Base-by-base conservation (phyloP, 2,329 filamentous ascomycete genomes). In the Ophiostoma perfectum region DNA sequence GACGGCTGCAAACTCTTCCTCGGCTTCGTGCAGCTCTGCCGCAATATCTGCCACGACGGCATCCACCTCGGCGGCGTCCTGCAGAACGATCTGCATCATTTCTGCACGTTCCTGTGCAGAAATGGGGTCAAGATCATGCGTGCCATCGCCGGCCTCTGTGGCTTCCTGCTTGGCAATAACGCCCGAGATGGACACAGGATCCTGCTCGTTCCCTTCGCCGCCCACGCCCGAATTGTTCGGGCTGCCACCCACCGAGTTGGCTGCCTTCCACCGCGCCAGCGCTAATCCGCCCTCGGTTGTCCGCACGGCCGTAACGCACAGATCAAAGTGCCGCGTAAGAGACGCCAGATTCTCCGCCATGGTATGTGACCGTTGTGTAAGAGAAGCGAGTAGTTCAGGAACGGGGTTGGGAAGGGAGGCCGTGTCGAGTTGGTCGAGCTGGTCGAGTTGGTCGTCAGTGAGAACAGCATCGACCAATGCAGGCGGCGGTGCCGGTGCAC, bases 281-380 rank as follows among this genome's bases (percentile, higher is more conserved):
- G 87, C 89, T 12, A 88, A 87, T 5, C 89, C 90, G 42, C 90
- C 90, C 79, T 97, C 93, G 3, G 93, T 97, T 66, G 94, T 92
- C 70, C 93, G 91, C 60, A 97, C 89, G 0, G 94, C 94, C 0
- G 90, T 94, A 14, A 96, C 91, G 77, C 94, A 97, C 72, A 96
- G 86, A 77, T 98, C 94, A 76, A 97, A 97, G 78, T 98, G 94
- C 39, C 85, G 86, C 7, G 92, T 93, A 4, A 98, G 81, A 0
- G 90, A 92, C 68, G 92, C 86, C 1, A 98, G 85, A 5, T 92
- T 84, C 69, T 89, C 84, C 5, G 93, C 94, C 88, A 96, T 94
- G 73, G 89, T 87, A 71, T 91, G 88, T 0, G 93, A 93, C 73
- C 94, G 88, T 14, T 82, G 82, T 72, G 93, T 88, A 47, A 96